Evolutionary conservation across 2,329 filamentous ascomycete species (phyloP).

Genomic region (Trichoderma endophyticum): DNA sequence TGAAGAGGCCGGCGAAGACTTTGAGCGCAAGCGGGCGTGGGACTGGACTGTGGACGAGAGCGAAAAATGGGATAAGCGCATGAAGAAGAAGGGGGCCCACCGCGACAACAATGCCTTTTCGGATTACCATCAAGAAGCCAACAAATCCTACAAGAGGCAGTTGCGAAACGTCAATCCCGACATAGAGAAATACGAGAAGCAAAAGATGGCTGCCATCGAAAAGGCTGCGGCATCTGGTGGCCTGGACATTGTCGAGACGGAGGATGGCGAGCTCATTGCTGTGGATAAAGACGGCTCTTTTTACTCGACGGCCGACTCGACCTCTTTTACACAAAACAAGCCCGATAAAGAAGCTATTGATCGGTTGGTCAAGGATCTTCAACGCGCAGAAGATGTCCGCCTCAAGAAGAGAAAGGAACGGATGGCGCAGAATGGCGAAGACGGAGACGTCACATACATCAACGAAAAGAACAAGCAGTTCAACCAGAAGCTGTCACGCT

Average conservation of each 20-base stretch:
- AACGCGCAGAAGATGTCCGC: constrained; percentile 81
- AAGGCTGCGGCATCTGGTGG: constrained; percentile 79
- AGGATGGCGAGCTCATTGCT: constrained; percentile 88
- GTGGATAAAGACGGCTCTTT: constrained; percentile 89
- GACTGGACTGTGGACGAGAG: constrained; percentile 97
- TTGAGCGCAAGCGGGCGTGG: constrained; percentile 97
- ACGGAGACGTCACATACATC: constrained; percentile 94
- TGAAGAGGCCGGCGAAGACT: constrained; percentile 81
- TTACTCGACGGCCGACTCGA: constrained; percentile 83
- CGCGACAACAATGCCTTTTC: constrained; percentile 85
- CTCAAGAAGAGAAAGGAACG: constrained; percentile 83
- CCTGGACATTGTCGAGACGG: constrained; percentile 92
- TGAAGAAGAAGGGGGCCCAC: constrained; percentile 79
- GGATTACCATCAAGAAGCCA: constrained; percentile 82
- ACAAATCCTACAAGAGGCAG: constrained; percentile 92
- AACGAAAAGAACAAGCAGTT: constrained; percentile 99
- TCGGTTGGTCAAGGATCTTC: constrained; percentile 77
- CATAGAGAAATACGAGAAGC: constrained; percentile 78
- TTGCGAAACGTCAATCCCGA: constrained; percentile 73
- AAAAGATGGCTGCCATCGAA: constrained; percentile 82
- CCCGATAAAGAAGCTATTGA: constrained; percentile 86
- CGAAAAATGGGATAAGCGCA: constrained; percentile 87
- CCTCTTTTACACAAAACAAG: constrained; percentile 77
- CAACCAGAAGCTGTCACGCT: constrained; percentile 92
- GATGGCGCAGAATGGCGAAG: constrained; percentile 73